Conservation (phyloP, 2,329 filamentous ascomycete genomes). For the Lasiodiplodia sp. region DNA sequence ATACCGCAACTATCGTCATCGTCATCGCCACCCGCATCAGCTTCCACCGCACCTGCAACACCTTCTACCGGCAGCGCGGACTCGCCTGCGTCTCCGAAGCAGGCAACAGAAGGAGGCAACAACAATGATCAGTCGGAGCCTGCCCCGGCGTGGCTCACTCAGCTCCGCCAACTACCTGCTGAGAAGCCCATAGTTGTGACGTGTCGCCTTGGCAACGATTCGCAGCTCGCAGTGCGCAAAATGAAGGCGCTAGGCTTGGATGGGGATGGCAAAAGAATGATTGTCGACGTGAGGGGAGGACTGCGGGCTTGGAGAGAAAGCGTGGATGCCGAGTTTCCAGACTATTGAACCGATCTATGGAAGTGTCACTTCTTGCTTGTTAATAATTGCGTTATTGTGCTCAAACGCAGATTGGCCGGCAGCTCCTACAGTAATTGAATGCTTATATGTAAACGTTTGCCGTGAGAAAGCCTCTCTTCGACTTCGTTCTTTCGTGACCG, state of each 20-base stretch:
- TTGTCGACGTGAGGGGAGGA: slow-evolving; percentile 76
- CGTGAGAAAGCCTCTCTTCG: not conserved
- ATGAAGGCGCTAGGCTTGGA: slow-evolving; percentile 67
- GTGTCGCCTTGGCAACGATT: slow-evolving; percentile 80
- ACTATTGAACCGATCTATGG: slow-evolving; percentile 55
- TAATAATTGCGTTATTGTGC: not conserved
- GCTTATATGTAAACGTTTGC: not conserved
- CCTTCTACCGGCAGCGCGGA: slow-evolving; percentile 1
- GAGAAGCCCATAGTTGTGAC: slow-evolving; percentile 72
- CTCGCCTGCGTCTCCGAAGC: slow-evolving; percentile 8
- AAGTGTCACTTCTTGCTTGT: not conserved
- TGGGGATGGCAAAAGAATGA: slow-evolving; percentile 59
- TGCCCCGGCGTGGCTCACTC: slow-evolving; percentile 38
- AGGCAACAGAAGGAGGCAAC: not conserved
- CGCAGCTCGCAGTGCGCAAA: slow-evolving; percentile 71
- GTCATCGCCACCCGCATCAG: not conserved
- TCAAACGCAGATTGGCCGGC: not conserved
- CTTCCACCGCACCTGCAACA: slow-evolving; percentile 6
- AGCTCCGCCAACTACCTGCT: slow-evolving; percentile 39
- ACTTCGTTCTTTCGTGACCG: not conserved
- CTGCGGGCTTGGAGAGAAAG: slow-evolving; percentile 75
- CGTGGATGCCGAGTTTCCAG: slow-evolving; percentile 67
- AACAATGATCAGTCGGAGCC: slow-evolving; percentile 31
- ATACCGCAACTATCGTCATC: slow-evolving; percentile 17
- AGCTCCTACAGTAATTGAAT: not conserved